Conservation (phyloP, 768 basidiomycete species). For the Termitomyces sp. region DNA sequence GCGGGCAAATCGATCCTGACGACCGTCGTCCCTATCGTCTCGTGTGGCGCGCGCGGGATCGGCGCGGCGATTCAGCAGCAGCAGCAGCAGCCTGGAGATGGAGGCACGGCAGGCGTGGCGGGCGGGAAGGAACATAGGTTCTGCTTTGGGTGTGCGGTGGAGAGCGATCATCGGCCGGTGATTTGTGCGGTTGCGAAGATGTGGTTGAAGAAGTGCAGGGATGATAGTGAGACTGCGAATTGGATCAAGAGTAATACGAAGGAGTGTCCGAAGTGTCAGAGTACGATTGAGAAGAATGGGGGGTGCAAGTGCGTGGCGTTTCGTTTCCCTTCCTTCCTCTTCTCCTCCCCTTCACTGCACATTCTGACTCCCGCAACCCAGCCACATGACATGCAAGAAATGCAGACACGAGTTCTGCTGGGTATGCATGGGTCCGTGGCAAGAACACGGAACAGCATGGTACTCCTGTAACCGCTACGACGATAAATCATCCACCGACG, state of each 20-base stretch:
- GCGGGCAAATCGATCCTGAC: constrained; percentile 72
- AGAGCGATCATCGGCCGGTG: constrained; percentile 89
- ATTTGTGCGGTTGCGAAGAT: constrained; percentile 85
- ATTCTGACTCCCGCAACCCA: constrained; percentile 25
- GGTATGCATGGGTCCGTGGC: constrained; percentile 99
- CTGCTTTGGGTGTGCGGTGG: constrained; percentile 92
- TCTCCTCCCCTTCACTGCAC: neutral
- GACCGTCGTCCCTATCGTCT: constrained; percentile 84
- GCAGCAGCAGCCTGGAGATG: too few relatives aligned
- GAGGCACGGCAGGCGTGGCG: too few relatives aligned
- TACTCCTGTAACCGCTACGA: constrained; percentile 98
- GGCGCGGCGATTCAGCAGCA: constrained; percentile 30
- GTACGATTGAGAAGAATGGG: constrained; percentile 99
- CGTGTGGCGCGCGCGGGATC: constrained; percentile 66
- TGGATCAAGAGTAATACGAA: constrained; percentile 99
- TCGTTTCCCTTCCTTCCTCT: neutral
- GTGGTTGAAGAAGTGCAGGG: constrained; percentile 97
- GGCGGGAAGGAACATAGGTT: constrained; percentile 68
- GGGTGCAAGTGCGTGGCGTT: constrained; percentile 89
- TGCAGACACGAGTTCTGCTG: constrained; percentile 99
- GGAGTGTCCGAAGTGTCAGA: constrained; percentile 94
- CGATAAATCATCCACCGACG: constrained; percentile 84
- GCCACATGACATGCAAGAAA: constrained; percentile 99
- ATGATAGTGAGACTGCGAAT: constrained; percentile 98
- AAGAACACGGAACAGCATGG: constrained; percentile 95